These are phyloP conservation scores for Alternaria metachromatica DNA, from an alignment of 2,329 filamentous ascomycete species.

Conservation along the genomic window DNA sequence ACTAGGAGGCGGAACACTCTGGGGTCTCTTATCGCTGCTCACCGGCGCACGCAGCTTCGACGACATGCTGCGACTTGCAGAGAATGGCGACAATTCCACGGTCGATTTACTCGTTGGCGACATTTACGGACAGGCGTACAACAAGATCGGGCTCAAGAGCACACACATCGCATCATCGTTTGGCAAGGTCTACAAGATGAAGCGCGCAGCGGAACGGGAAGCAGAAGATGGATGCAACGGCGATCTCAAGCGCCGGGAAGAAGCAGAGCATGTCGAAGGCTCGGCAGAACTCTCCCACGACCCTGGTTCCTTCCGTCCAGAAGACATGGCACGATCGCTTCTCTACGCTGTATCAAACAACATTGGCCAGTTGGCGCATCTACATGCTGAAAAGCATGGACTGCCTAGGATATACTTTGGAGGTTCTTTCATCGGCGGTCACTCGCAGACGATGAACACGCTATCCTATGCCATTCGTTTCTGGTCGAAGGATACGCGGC, in stretches of 20 bases:
- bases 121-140: slow-evolving; percentile 95
- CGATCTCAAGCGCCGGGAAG: slow-evolving; percentile 50
- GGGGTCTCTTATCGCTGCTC: slow-evolving; percentile 89
- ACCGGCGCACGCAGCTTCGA: slow-evolving; percentile 97
- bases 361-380: slow-evolving; percentile 95
- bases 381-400: slow-evolving; percentile 95
- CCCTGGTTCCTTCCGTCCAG: slow-evolving; percentile 68
- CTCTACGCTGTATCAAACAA: slow-evolving; percentile 96
- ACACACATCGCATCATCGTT: slow-evolving; percentile 96
- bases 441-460: slow-evolving; percentile 97
- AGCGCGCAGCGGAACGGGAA: slow-evolving; percentile 78
- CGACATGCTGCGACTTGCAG: slow-evolving; percentile 93
- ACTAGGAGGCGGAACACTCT: slow-evolving; percentile 94
- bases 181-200: slow-evolving; percentile 94
- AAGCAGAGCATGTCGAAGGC: slow-evolving; percentile 44
- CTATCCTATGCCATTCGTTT: slow-evolving; percentile 96
- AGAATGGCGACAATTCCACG: slow-evolving; percentile 86
- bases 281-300: slow-evolving; percentile 41
- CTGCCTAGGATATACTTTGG: slow-evolving; percentile 96
- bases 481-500: slow-evolving; percentile 92
- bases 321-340: slow-evolving; percentile 89
- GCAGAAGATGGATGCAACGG: slow-evolving; percentile 73
- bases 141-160: slow-evolving; percentile 94
- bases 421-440: slow-evolving; percentile 93
- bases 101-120: slow-evolving; percentile 98